Conservation (phyloP, 495 filamentous ascomycete species). For the Neurospora sp. region DNA sequence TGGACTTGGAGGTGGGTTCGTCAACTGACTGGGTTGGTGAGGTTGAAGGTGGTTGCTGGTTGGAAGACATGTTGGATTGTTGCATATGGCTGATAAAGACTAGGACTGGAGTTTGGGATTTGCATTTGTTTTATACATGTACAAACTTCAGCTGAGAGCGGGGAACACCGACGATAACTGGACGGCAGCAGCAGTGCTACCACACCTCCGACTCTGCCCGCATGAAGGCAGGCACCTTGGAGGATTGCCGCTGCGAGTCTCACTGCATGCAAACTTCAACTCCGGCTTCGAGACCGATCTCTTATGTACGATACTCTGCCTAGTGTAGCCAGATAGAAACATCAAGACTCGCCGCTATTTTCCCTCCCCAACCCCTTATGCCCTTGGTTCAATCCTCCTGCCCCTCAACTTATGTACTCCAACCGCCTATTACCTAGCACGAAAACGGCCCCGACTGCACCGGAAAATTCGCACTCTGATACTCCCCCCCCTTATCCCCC, state of each 20-base stretch:
- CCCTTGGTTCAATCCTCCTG: neutral
- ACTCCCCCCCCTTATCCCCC: conserved; percentile 35
- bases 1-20: neutral
- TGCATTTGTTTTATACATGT: no score
- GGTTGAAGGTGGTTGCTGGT: neutral
- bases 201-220: neutral
- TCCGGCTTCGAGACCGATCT: neutral
- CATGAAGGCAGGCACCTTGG: neutral
- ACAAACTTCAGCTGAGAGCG: neutral
- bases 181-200: neutral
- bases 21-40: neutral
- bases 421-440: conserved; percentile 5
- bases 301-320: neutral
- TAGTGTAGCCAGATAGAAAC: neutral
- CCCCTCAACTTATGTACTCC: no score
- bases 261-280: neutral
- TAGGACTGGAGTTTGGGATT: no score
- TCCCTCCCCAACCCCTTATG: neutral
- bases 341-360: neutral
- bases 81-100: no score
- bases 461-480: conserved; percentile 28
- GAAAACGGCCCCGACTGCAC: conserved; percentile 12
- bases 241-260: neutral
- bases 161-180: neutral
- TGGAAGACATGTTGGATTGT: neutral